These are phyloP conservation scores for Cubamyces sp. DNA, from an alignment of 768 basidiomycete species.

Conservation along the genomic window DNA sequence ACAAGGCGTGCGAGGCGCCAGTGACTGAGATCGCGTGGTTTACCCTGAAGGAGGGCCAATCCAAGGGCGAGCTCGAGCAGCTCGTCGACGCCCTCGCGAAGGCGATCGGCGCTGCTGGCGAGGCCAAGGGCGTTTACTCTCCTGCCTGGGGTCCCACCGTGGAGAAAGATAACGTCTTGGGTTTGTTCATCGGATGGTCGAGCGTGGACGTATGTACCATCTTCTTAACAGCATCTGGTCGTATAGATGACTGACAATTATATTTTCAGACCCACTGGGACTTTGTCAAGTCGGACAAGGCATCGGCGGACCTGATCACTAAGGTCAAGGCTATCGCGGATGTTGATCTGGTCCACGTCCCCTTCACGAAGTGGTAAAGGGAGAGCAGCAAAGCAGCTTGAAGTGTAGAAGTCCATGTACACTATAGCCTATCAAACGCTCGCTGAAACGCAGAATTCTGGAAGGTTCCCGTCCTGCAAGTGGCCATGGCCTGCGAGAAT, in stretches of 20 bases:
- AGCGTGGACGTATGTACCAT: constrained; percentile 11
- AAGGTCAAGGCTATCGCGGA: background rate
- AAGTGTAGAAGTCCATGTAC: background rate
- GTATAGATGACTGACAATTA: background rate
- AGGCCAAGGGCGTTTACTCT: background rate
- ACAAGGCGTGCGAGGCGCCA: constrained; percentile 19
- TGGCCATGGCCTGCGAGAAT: no score
- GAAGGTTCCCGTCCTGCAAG: no score
- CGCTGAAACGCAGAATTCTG: background rate
- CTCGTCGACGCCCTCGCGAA: constrained; percentile 8
- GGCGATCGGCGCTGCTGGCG: background rate
- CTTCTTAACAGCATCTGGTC: background rate
- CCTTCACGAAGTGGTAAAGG: background rate
- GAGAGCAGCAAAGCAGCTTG: background rate
- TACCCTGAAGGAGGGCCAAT: constrained; percentile 15
- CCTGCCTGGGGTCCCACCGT: constrained; percentile 13
- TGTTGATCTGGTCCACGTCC: background rate
- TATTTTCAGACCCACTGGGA: constrained; percentile 6
- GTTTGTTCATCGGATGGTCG: constrained; percentile 16
- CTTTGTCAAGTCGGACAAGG: constrained; percentile 4
- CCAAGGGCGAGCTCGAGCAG: constrained; percentile 7
- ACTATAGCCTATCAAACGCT: background rate
- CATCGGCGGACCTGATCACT: background rate
- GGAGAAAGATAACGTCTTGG: constrained; percentile 11
- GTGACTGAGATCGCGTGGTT: constrained; percentile 16